Base-by-base conservation (phyloP, 108 stramenopile species). In the Mediolabrus comicus region DNA sequence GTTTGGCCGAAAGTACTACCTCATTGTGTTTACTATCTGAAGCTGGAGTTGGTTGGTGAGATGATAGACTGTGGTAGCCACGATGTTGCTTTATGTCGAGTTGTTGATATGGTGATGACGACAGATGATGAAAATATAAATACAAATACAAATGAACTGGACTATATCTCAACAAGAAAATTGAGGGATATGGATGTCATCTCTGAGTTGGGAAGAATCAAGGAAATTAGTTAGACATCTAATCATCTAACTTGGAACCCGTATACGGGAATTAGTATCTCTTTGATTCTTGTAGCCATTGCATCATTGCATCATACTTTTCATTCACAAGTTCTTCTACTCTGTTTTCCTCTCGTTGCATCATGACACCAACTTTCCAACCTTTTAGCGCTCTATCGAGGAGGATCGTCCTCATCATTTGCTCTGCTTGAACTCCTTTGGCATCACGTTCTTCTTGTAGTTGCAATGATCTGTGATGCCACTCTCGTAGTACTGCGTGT, bases 31-130 rank as follows among this genome's bases (percentile, higher is more conserved):
- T 74, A 79, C 22, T 87, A 91, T 61, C 33, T 91, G 17, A 75
- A 81, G 39, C 53, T 93, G 2, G 59, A 65, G 35, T 56, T 69
- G 35, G 39, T 69, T 13, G 88, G 74, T 14, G 80, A 85, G 26
- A 27, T 85, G 62, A 79, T 88, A 38, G 84, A 86, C 63, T 84
- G 73, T 34, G 88, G 88, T n/a, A 86, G 83, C 51, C 92, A 93
- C 65, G 87, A 87, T 32, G 81, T 87, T 12, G 80, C 80, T 19
- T 55, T 93, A 19, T 91, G 90, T 57, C 39, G 74, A 34, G 86
- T 93, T 7, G 80, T 83, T 26, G 68, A 55, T 13, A 65, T 63
- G 27, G 69, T 68, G 24, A 49, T 53, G 19, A 33, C 32, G 0
- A 31, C 53, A 46, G 26, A 32, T 39, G 46, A 49, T 49, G 46